These are phyloP conservation scores for Sugiyamaella americana DNA, from an alignment of 805 yeast species.

Conservation along the genomic window DNA sequence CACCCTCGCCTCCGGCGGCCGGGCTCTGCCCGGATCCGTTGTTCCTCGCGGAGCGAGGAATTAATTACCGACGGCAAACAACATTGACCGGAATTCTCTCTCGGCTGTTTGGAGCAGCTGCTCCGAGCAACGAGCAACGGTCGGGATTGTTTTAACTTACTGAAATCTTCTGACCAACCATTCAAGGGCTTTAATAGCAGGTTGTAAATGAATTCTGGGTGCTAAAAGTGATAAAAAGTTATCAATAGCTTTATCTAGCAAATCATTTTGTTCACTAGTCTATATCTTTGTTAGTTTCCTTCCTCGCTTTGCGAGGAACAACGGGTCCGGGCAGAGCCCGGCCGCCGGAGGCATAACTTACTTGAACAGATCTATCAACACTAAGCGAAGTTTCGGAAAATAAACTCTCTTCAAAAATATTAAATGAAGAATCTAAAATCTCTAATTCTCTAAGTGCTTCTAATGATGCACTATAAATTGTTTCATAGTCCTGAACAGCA, in stretches of 20 bases:
- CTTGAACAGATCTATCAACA: slow-evolving; percentile 77
- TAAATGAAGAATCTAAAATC: slow-evolving; percentile 68
- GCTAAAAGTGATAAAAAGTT: slow-evolving; percentile 69
- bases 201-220: slow-evolving; percentile 67
- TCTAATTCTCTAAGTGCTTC: slow-evolving; percentile 74
- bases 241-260: slow-evolving; percentile 66
- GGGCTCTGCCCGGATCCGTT: no score
- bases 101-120: no score
- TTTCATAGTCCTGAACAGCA: slow-evolving; percentile 88
- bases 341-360: slow-evolving; percentile 16
- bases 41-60: no score
- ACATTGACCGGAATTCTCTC: no score
- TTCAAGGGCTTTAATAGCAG: slow-evolving; percentile 78
- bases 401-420: slow-evolving; percentile 59
- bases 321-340: neutral
- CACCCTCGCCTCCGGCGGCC: neutral
- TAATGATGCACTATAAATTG: slow-evolving; percentile 60
- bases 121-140: no score
- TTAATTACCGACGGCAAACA: no score
- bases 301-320: neutral
- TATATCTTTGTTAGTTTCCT: neutral
- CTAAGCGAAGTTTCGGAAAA: slow-evolving; percentile 77
- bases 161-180: slow-evolving; percentile 92
- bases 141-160: no score
- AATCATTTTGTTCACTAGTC: slow-evolving; percentile 66